Percentiles rank a stretch among this genome's conserved stretches.
These are phyloP conservation scores for Lithocarpus polystachyus DNA, from an alignment of 306 rosid genomes.

Conservation along the genomic window DNA sequence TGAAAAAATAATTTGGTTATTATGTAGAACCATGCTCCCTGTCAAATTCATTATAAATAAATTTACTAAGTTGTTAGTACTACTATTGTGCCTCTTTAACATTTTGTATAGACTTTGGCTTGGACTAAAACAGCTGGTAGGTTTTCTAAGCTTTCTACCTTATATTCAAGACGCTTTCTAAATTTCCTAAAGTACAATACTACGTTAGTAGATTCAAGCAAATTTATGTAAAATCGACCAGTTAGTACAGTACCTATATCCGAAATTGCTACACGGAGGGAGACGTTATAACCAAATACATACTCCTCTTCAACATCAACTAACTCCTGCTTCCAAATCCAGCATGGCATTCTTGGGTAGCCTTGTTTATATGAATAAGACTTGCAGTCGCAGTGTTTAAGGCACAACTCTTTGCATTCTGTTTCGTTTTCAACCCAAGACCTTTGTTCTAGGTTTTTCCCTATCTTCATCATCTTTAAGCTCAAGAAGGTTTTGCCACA, in stretches of 20 bases:
- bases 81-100: no score
- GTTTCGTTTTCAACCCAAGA: accelerated
- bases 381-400: neutral
- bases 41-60: no score
- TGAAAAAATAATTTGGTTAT: no score
- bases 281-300: neutral
- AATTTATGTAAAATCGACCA: no score
- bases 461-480: neutral
- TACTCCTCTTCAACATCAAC: slow-evolving; percentile 19
- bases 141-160: no score
- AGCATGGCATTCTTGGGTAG: neutral
- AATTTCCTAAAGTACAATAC: no score
- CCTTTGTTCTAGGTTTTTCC: neutral
- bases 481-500: slow-evolving; percentile 2
- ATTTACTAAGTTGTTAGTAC: no score
- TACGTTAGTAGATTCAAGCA: no score
- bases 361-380: slow-evolving; percentile 32
- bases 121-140: no score
- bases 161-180: no score
- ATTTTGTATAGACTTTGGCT: no score
- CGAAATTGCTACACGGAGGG: slow-evolving; percentile 1
- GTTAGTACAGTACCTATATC: slow-evolving; percentile 30
- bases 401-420: slow-evolving; percentile 24
- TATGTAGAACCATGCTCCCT: no score
- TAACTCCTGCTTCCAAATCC: slow-evolving; percentile 19